Base-by-base conservation (phyloP, 1,284 basidiomycete species). In the Clitocybe nebularis region DNA sequence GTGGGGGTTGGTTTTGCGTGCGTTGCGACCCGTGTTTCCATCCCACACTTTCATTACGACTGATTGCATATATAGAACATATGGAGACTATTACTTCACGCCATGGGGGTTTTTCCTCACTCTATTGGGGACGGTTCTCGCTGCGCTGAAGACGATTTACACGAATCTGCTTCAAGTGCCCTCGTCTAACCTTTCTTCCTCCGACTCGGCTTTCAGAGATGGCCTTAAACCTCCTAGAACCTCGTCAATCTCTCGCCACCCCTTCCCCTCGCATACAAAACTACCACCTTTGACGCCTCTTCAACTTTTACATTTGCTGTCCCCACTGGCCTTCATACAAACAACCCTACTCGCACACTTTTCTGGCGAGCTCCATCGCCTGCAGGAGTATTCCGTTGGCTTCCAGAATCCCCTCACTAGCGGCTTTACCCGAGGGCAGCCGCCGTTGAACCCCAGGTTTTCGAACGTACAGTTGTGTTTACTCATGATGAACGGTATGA, bases 1-100 rank as follows among this genome's bases (percentile, higher is more conserved):
- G 75, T 79, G 5, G 95, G 94, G 17, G 93, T 98, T 23, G 92
- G 85, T 19, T 82, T 99, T 45, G 91, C 93, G 89, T 93, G 66
- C 61, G 89, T 84, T 22, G 20, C 35, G 34, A 14, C 30, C 20
- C 9, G 35, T 17, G n/a, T 21, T 32, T 34, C 1, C 4, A 6
- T 9, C 13, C 8, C 36, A 25, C 37, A 29, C 39, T 42, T 34
- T 29, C 38, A 9, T 39, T 38, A 26, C 37, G 46, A 39, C 39
- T 30, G 13, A 28, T 39, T 34, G 28, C 17, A 22, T 28, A 16
- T 33, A 32, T 52, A 91, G 87, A 7, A 94, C 92, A 2, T 93
- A 91, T 45, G 91, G 92, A 41, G 91, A 93, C 58, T 94, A 93
- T 64, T 85, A 89, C 56, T 93, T 84, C 60, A 94, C 91, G 0